These are phyloP conservation scores for Wickerhamiella pararugosa DNA, from an alignment of 1,139 yeast genomes.

Conservation along the genomic window DNA sequence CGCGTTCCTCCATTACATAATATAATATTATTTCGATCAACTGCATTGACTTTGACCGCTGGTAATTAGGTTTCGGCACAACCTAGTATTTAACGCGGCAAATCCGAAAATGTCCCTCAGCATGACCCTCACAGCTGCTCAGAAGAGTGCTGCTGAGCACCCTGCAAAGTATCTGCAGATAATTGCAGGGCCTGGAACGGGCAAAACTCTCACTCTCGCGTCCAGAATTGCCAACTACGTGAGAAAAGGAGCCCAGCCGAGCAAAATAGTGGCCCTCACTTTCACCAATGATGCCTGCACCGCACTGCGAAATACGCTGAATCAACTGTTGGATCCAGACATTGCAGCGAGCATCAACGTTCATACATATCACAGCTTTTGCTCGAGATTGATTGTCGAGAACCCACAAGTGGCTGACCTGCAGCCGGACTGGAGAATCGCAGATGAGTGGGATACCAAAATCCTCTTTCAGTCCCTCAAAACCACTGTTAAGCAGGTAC, in stretches of 20 bases:
- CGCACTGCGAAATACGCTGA: slow-evolving; percentile 32
- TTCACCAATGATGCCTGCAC: slow-evolving; percentile 59
- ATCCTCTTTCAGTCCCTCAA: slow-evolving; percentile 17
- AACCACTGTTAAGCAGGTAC: background rate
- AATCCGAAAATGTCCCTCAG: too few species aligned
- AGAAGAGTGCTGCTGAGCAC: slow-evolving; percentile 11
- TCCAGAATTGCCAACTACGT: slow-evolving; percentile 39
- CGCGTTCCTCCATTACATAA: too few species aligned
- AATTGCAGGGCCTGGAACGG: slow-evolving; percentile 24
- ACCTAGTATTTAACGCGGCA: too few species aligned
- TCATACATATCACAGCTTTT: slow-evolving; percentile 40
- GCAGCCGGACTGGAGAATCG: slow-evolving; percentile 8
- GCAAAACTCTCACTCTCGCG: slow-evolving; percentile 52
- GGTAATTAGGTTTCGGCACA: too few species aligned
- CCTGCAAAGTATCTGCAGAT: slow-evolving; percentile 10
- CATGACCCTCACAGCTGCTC: background rate
- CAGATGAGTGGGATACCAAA: slow-evolving; percentile 17
- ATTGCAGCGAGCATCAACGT: slow-evolving; percentile 23
- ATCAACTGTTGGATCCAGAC: slow-evolving; percentile 25
- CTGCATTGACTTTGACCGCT: too few species aligned
- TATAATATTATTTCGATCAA: too few species aligned
- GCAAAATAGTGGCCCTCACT: slow-evolving; percentile 45
- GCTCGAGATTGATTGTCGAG: slow-evolving; percentile 41
- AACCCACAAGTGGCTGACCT: slow-evolving; percentile 18
- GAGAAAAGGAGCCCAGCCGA: slow-evolving; percentile 29